phyloP scores from a whole-genome alignment of 371 early-diverging fungal genomes.

The Mucor velutinosus region DNA sequence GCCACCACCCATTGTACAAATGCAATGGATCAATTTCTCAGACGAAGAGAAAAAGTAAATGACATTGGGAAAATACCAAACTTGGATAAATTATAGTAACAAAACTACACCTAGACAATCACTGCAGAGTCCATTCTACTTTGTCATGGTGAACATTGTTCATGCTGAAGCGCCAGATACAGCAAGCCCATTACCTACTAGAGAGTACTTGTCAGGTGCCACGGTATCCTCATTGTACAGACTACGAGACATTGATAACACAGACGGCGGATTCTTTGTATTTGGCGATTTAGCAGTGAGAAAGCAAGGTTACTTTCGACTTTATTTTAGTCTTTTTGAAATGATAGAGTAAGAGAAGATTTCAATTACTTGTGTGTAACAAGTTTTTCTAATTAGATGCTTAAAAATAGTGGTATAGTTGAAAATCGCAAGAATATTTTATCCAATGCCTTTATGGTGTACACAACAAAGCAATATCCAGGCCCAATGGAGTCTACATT shows the following conservation, averaged over 20 bases:
- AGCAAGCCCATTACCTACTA: slow-evolving; percentile 18
- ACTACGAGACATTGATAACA: slow-evolving; percentile 48
- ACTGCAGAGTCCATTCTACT: slow-evolving; percentile 55
- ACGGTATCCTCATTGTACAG: slow-evolving; percentile 51
- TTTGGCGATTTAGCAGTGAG: slow-evolving; percentile 93
- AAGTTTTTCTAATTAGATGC: neutral
- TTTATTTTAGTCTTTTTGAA: slow-evolving; percentile 90
- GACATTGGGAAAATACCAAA: neutral
- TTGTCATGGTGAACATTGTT: slow-evolving; percentile 43
- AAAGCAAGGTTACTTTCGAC: slow-evolving; percentile 82
- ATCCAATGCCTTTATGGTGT: slow-evolving; percentile 78
- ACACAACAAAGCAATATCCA: slow-evolving; percentile 88
- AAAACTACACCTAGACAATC: slow-evolving; percentile 30
- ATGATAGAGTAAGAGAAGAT: slow-evolving; percentile 64
- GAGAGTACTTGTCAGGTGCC: slow-evolving; percentile 44
- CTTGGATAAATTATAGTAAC: neutral
- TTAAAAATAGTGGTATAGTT: slow-evolving; percentile 28
- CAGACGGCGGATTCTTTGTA: slow-evolving; percentile 92
- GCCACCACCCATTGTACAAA: slow-evolving; percentile 51
- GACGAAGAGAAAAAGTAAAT: slow-evolving; percentile 44
- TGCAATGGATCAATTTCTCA: slow-evolving; percentile 36
- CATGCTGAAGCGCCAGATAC: slow-evolving; percentile 14
- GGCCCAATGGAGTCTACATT: slow-evolving; percentile 76
- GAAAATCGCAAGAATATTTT: slow-evolving; percentile 39
- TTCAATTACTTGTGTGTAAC: slow-evolving; percentile 4